Percentiles rank a stretch among this genome's conserved stretches.
phyloP scores from a whole-genome alignment of 2,329 filamentous ascomycete species.

The Trichoderma oligosporum region DNA sequence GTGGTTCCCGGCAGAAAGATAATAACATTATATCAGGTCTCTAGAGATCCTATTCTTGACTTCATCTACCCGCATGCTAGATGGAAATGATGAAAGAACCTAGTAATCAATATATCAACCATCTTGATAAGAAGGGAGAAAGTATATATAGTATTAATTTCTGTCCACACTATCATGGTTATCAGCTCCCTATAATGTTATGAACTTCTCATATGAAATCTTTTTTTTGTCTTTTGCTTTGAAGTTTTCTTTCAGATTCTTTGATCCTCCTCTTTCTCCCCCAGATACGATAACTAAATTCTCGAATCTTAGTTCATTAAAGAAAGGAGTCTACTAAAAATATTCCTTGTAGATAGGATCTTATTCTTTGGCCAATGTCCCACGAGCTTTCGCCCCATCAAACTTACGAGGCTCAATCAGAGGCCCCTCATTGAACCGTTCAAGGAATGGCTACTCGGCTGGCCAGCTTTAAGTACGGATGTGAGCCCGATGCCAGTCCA shows the following conservation, averaged over 20 bases:
- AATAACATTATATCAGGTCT: too few relatives aligned
- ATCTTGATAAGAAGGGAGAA: too few relatives aligned
- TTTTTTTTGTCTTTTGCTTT: too few relatives aligned
- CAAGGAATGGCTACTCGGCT: slow-evolving; percentile 23
- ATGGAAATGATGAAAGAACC: too few relatives aligned
- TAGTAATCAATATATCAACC: too few relatives aligned
- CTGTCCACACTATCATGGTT: too few relatives aligned
- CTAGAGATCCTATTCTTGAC: too few relatives aligned
- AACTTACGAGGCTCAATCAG: slow-evolving; percentile 3
- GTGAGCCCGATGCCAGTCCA: slow-evolving; percentile 30
- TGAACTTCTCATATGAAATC: too few relatives aligned
- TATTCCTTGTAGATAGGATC: not conserved
- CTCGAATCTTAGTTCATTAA: not conserved
- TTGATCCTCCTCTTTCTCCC: not conserved
- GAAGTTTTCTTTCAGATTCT: not conserved
- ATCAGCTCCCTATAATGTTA: too few relatives aligned
- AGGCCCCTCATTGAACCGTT: slow-evolving; percentile 20
- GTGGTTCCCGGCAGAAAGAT: not conserved
- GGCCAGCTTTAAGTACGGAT: slow-evolving; percentile 32
- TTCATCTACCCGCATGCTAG: too few relatives aligned
- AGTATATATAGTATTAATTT: too few relatives aligned
- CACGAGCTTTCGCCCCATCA: not conserved
- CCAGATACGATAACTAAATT: not conserved
- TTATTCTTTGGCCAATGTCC: too few relatives aligned
- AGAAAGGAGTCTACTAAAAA: not conserved